Base-by-base conservation (phyloP, 768 basidiomycete species). In the Floccularia luteovirens region DNA sequence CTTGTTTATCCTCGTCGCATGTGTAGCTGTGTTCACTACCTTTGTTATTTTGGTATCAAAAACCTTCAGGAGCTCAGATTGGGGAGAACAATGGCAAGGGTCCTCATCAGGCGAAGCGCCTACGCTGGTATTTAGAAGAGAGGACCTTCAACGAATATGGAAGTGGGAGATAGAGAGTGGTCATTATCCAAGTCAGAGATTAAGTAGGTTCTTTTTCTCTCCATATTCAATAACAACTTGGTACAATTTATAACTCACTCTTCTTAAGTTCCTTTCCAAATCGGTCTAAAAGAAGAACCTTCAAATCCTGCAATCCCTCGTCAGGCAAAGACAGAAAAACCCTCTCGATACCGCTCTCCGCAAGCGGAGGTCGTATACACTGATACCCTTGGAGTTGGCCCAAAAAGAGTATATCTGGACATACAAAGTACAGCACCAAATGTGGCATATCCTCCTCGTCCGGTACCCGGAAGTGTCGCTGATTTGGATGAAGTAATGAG, bases 121-220 rank as follows among this genome's bases (percentile, higher is more conserved):
- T 1, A 87, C 87, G 25, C 70, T 89, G 20, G 82, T 87, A 25
- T 89, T 76, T 49, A 63, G 66, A 28, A 69, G 79, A 20, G 68
- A 79, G 30, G 84, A 92, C 51, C 58, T 93, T 22, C 83, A 84
- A 57, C 71, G 77, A 55, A 84, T 97, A 55, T 96, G 92, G 91
- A 74, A 77, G 45, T 96, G 91, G 91, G 92, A 94, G 66, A 72
- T 96, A 41, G 73, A 79, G 30, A 85, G 86, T 48, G 92, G 91
- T 4, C 90, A 93, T 62, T 86, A 84, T 63, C 91, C 92, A 17
- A 87, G 83, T 55, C 66, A 63, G 35, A 68, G 74, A 37, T 69
- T 71, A 36, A 75, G 88, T 87, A 60, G 55, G 86, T 60, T 34
- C 24, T 39, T 39, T 33, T 25, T 27, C 44, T 38, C 34, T 31